Base-by-base conservation (phyloP, 495 filamentous ascomycete species). In the Ascodesmis nigricans region DNA sequence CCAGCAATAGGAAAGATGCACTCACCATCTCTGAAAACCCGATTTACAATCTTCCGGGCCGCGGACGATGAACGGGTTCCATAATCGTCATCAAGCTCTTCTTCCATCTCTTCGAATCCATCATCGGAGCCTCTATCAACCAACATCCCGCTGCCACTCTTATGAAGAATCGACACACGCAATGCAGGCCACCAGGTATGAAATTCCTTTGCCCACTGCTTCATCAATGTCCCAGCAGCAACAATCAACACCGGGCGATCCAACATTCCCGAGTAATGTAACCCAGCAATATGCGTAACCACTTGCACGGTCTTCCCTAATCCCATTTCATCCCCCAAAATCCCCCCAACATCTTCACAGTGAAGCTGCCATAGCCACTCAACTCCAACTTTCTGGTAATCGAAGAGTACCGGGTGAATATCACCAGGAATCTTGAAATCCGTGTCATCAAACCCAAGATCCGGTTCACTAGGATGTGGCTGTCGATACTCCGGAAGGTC, bases 151-250 rank as follows among this genome's bases (percentile, higher is more conserved):
- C 81, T 92, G 5, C 87, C 87, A 13, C 84, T 92, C 0, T 77
- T 76, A 56, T 97, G 87, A 24, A 97, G 57, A 41, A 95, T 95
- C 0, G 82, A 90, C 0, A 95, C 87, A 14, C 87, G 71, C 18
- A 97, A 63, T 13, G 87, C 73, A 10, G 87, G 87, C 87, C 87
- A 95, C 87, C 87, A 97, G 16, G 72, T 68, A 53, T 95, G 87
- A 44, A 97, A 93, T 47, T 97, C 87, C 39, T 90, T 87, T 6
- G 91, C 87, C 87, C 87, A 97, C 49, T 95, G 83, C 39, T 76
- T 78, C 58, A 97, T 69, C 8, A 95, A 75, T 1, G 87, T 93
- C 14, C 84, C 87, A 1, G 87, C 87, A 35, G 78, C 79, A 7
- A 93, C 80, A 18, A 97, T 66, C 40, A 97, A 72, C 21, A 80